phyloP scores from a whole-genome alignment of 352 stramenopile genomes.

The Phytophthora boehmeriae region DNA sequence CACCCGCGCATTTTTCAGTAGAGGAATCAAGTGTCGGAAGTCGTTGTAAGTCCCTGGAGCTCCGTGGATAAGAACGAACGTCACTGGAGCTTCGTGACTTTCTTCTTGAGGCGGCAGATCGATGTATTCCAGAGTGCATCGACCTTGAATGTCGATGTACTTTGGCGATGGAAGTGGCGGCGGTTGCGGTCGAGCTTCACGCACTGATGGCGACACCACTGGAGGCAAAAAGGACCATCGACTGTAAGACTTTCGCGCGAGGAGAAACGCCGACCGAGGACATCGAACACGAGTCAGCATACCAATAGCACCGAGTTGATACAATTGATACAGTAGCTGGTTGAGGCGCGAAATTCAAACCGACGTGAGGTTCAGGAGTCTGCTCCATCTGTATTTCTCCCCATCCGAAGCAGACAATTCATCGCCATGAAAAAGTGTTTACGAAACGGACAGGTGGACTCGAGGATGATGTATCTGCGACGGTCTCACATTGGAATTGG shows the following conservation, averaged over 20 bases:
- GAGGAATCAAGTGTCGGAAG: constrained; percentile 57
- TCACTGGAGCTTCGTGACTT: constrained; percentile 22
- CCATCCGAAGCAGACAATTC: too few relatives aligned
- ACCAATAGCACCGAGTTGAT: too few relatives aligned
- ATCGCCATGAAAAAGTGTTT: constrained; percentile 2
- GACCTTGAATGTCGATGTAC: constrained; percentile 32
- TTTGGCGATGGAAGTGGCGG: constrained; percentile 35
- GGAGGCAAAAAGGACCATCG: constrained; percentile 27
- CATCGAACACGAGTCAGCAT: not conserved
- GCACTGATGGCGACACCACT: constrained; percentile 5
- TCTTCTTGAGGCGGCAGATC: constrained; percentile 23
- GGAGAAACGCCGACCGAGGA: constrained; percentile 14
- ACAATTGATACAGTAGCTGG: too few relatives aligned
- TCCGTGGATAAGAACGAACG: constrained; percentile 60
- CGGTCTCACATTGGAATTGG: constrained; percentile 17
- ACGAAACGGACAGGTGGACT: constrained; percentile 32
- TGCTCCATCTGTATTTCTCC: too few relatives aligned
- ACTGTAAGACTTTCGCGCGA: constrained; percentile 16
- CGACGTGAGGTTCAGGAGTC: constrained; percentile 2
- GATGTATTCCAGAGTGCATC: constrained; percentile 43
- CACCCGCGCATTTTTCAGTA: constrained; percentile 46
- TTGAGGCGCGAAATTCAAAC: not conserved
- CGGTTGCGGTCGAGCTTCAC: constrained; percentile 23
- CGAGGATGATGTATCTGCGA: too few relatives aligned
- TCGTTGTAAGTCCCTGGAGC: constrained; percentile 58